These are phyloP conservation scores for Papiliotrema fonsecae DNA, from an alignment of 1,284 basidiomycete genomes.

Conservation along the genomic window DNA sequence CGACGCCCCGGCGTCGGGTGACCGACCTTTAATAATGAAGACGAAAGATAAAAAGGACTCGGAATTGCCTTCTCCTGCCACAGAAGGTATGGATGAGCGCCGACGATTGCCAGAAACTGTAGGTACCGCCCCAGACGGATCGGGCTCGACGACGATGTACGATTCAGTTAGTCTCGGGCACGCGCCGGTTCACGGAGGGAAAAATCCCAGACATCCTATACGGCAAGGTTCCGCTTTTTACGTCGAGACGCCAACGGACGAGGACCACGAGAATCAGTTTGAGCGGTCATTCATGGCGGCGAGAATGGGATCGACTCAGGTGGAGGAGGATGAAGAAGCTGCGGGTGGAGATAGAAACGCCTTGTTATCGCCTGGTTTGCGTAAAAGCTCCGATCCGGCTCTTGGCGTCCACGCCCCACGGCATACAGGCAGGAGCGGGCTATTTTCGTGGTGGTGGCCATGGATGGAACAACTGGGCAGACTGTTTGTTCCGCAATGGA, in stretches of 20 bases:
- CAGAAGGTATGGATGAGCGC: too few relatives aligned
- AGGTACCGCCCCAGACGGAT: not conserved
- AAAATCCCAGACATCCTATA: constrained; percentile 18
- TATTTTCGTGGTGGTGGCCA: constrained; percentile 18
- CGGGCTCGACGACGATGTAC: constrained; percentile 12
- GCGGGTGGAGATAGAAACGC: constrained; percentile 5
- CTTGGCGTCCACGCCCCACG: not conserved
- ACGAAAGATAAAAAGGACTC: constrained; percentile 11
- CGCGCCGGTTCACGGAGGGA: too few relatives aligned
- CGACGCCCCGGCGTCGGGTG: too few relatives aligned
- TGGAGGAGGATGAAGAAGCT: constrained; percentile 8
- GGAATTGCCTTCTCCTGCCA: constrained; percentile 13
- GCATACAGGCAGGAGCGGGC: constrained; percentile 6
- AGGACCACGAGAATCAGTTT: constrained; percentile 16
- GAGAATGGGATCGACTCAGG: not conserved
- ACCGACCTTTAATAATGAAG: not conserved
- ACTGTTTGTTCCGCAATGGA: constrained; percentile 77
- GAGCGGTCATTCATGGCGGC: constrained; percentile 20
- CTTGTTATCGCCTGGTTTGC: too few relatives aligned
- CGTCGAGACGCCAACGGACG: constrained; percentile 6
- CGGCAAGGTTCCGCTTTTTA: constrained; percentile 31
- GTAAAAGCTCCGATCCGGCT: too few relatives aligned
- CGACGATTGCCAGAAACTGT: too few relatives aligned
- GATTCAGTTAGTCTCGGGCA: constrained; percentile 23
- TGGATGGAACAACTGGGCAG: constrained; percentile 69